Percentiles rank a stretch among this genome's conserved stretches.
Conservation (phyloP, 345 rosid species). For the Leavenworthia alabamica region DNA sequence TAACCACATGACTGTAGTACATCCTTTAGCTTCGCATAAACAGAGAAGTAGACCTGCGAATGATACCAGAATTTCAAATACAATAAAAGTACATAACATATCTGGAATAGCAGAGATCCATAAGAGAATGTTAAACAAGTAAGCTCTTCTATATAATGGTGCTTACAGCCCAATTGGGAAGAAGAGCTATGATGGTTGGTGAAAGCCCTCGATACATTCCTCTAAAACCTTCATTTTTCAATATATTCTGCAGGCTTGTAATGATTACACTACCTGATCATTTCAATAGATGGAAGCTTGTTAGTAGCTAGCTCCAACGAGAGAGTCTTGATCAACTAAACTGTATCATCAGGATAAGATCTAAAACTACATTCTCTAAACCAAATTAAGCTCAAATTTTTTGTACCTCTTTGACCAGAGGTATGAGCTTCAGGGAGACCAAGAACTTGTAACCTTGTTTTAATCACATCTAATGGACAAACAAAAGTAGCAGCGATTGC, state of each 20-base stretch:
- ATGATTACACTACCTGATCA: conserved; percentile 70
- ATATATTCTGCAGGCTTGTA: conserved; percentile 55
- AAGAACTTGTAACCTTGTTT: conserved; percentile 86
- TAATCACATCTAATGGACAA: conserved; percentile 97
- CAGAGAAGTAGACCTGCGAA: conserved; percentile 80
- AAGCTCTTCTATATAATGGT: neutral
- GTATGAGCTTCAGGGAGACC: conserved; percentile 57
- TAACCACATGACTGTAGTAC: conserved; percentile 63
- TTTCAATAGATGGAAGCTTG: neutral
- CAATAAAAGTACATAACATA: neutral
- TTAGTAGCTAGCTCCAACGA: neutral
- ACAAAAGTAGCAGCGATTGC: conserved; percentile 88
- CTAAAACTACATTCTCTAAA: neutral
- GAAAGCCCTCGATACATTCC: conserved; percentile 95
- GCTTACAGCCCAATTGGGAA: conserved; percentile 98
- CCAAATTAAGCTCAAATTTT: neutral
- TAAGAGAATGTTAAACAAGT: neutral
- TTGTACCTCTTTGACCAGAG: conserved; percentile 57
- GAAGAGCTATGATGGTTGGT: conserved; percentile 84
- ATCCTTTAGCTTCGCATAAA: conserved; percentile 66
- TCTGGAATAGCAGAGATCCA: neutral
- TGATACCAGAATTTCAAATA: conserved; percentile 7
- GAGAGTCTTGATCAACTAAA: neutral
- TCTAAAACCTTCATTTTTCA: conserved; percentile 61
- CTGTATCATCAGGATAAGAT: neutral